Evolutionary conservation across 106 monocot genomes (phyloP).

Genomic region (Narthecium ossifragum): DNA sequence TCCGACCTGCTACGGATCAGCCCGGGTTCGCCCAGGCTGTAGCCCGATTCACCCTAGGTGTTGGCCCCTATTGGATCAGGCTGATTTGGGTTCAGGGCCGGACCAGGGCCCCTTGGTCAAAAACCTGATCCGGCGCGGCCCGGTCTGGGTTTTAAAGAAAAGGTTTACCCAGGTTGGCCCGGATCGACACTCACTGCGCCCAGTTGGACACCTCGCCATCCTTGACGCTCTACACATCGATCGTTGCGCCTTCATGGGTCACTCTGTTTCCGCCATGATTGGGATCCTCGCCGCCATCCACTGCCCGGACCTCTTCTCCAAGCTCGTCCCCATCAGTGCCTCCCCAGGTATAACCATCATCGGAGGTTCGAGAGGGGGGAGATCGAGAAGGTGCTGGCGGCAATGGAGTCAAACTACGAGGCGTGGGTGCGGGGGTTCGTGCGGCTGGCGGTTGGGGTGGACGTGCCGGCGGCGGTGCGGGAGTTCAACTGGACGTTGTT

Average conservation of each 20-base stretch:
- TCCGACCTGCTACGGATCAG: too few species aligned
- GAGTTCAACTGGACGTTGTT: slow-evolving; percentile 95
- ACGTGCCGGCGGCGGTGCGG: slow-evolving; percentile 82
- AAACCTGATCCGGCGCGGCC: too few species aligned
- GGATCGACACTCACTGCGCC: too few species aligned
- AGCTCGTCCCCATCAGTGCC: slow-evolving; percentile 80
- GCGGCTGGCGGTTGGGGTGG: slow-evolving; percentile 92
- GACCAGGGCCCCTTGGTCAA: too few species aligned
- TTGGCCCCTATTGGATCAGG: too few species aligned
- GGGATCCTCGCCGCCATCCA: slow-evolving; percentile 79
- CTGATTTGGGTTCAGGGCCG: too few species aligned
- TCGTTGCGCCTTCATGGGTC: slow-evolving; percentile 79
- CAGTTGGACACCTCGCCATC: slow-evolving; percentile 57
- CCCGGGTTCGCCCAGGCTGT: too few species aligned
- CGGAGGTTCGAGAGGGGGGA: slow-evolving; percentile 79
- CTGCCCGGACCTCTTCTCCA: slow-evolving; percentile 69
- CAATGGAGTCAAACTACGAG: slow-evolving; percentile 89
- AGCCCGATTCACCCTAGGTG: too few species aligned
- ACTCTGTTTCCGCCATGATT: slow-evolving; percentile 98
- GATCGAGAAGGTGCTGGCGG: too few species aligned
- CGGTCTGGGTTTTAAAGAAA: too few species aligned
- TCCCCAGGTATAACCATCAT: slow-evolving; percentile 70
- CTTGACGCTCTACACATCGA: slow-evolving; percentile 62
- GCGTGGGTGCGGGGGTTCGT: slow-evolving; percentile 90
- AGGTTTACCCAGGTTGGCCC: too few species aligned